Evolutionary conservation across 129 eudicot genomes (phyloP).

Genomic region (Heracleum sosnowskyi): DNA sequence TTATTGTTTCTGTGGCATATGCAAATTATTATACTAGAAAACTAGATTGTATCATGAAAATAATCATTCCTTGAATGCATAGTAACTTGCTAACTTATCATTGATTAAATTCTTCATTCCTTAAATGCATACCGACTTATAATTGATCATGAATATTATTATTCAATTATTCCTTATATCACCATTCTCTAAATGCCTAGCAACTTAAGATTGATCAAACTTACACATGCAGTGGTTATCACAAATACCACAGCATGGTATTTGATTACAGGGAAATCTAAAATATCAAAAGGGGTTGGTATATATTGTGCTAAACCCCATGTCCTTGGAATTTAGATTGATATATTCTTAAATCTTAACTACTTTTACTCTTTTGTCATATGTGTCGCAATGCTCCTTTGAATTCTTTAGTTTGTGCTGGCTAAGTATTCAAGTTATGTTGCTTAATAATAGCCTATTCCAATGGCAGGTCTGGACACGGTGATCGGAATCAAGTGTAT

Average conservation of each 20-base stretch:
- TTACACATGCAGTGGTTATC: not conserved
- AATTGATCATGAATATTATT: not conserved
- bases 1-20: not conserved
- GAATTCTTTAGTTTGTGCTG: not conserved
- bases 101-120: not conserved
- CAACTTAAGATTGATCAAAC: not conserved
- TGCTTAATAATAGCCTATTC: not conserved
- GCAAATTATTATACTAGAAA: not conserved
- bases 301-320: no score
- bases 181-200: not conserved
- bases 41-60: not conserved
- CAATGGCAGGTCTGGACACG: slow-evolving; percentile 57
- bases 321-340: not conserved
- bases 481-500: slow-evolving; percentile 65
- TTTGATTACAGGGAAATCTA: not conserved
- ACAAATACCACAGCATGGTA: not conserved
- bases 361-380: not conserved
- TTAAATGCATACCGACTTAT: not conserved
- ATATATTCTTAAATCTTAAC: not conserved
- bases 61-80: not conserved
- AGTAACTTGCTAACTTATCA: not conserved
- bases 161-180: not conserved
- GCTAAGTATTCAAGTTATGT: not conserved
- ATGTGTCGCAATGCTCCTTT: not conserved
- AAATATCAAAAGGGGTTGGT: not conserved